Evolutionary conservation across 2,329 filamentous ascomycete genomes (phyloP), one percentile per base, ranked within the genome.

Genomic region (Colletotrichum sp.): DNA sequence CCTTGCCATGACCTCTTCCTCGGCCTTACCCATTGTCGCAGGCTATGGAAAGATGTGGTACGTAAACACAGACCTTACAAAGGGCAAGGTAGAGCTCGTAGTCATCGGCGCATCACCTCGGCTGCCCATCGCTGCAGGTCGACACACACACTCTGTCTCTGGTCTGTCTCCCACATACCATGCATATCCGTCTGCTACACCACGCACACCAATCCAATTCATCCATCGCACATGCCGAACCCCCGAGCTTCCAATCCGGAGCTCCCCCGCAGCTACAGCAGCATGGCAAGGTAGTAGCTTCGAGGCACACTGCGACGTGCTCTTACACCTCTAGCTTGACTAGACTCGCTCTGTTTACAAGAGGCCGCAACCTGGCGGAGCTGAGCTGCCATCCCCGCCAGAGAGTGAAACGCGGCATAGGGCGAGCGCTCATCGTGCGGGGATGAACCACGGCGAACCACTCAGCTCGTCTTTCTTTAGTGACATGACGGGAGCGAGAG

Each of bases 71-170:
- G 64, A 69, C 65, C 70, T 69, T 36, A 52, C 70, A 64, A 60
- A 72, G 60, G 49, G 69, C 30, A 16, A 63, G 39, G 26, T 30
- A 39, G 44, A 71, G 57, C 39, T 64, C 64, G 59, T 60, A 76
- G 70, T 76, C 74, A 76, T 74, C 74, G 28, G 34, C 59, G 70
- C 70, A 76, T 74, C 70, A 74, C 64, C 70, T 74, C 70, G 24
- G 18, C 30, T 26, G 73, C 32, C n/a, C 62, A 59, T 72, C 57
- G 57, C 65, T 69, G 74, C 70, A 73, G 49, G 70, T 32, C 70
- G 69, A 26, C 44, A 65, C 67, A 52, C 30, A 52, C 44, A 8
- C 44, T 13, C 44, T 49, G 0, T 39, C 16, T 44, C 39, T 44
- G 36, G 5, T 44, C 39, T n/a, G 16, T 44, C 39, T 57, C 15